phyloP scores from a whole-genome alignment of 2,329 filamentous ascomycete genomes.

The Didymellaceae sp. region DNA sequence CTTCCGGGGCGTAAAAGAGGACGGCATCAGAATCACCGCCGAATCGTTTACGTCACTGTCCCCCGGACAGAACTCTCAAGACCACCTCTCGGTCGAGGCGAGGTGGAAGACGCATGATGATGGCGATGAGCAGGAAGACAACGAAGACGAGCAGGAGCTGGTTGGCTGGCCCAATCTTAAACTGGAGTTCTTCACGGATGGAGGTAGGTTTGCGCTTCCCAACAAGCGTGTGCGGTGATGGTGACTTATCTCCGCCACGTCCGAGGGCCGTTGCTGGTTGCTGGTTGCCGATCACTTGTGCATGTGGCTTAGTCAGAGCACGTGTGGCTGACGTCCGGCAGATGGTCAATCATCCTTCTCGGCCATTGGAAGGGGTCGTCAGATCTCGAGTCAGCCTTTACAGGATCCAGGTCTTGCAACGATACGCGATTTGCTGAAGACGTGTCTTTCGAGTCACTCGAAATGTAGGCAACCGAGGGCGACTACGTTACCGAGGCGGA shows the following conservation, averaged over 20 bases:
- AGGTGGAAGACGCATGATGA: conserved; percentile 36
- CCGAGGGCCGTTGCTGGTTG: too few relatives aligned
- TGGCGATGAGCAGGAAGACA: conserved; percentile 23
- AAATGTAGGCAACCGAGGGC: conserved; percentile 35
- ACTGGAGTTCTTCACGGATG: conserved; percentile 46
- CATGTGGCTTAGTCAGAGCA: conserved; percentile 14
- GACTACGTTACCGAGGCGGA: conserved; percentile 37
- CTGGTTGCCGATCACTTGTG: conserved; percentile 10
- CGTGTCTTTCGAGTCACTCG: conserved; percentile 40
- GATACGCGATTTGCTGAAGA: conserved; percentile 36
- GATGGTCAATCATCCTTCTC: conserved; percentile 45
- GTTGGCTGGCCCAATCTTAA: conserved; percentile 43
- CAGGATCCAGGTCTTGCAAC: conserved; percentile 37
- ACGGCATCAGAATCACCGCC: conserved; percentile 35
- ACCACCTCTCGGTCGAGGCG: conserved; percentile 45
- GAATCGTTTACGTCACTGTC: conserved; percentile 32
- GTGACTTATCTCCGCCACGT: conserved; percentile 1
- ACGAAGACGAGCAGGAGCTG: conserved; percentile 32
- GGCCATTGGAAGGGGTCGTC: conserved; percentile 43
- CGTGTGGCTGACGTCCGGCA: conserved; percentile 26
- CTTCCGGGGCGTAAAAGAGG: conserved; percentile 35
- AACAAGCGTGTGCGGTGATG: neutral
- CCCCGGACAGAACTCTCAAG: conserved; percentile 29
- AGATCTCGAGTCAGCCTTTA: conserved; percentile 38
- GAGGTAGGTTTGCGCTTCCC: conserved; percentile 34